Base-by-base conservation (phyloP, 2,329 filamentous ascomycete genomes). In the Xylaria multiplex region DNA sequence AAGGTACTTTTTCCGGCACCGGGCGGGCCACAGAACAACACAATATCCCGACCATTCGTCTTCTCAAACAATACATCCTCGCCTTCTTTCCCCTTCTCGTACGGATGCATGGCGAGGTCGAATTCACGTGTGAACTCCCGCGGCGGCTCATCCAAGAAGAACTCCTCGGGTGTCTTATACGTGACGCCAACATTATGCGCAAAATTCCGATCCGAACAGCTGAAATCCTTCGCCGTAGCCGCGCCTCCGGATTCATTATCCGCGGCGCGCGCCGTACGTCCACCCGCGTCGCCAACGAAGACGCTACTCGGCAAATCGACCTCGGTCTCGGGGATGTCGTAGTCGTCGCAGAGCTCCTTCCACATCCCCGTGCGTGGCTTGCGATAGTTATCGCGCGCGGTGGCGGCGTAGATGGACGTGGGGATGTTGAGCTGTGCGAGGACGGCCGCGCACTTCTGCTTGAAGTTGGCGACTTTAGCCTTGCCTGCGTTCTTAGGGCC, bases 361-460 rank as follows among this genome's bases (percentile, higher is more conserved):
- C 96, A 99, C 92, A 98, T 97, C 22, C 94, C 95, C 1, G 83
- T 84, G 45, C 94, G 85, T 4, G 96, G 96, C 79, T 99, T 99
- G 61, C 96, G 88, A 77, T 90, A 97, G 6, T 87, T 84, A 73
- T 98, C 94, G 64, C 90, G 90, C 46, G 82, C 88, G 0, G 94
- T 97, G 2, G 96, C 95, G 7, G 94, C 96, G 78, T 97, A 97
- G 24, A 98, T 77, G 2, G 86, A 90, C 13, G 92, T 84, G 0
- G 95, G 93, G 8, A 98, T 79, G 73, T 93, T 88, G 35, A 97
- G 85, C 58, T 89, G 85, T 54, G 80, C 84, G 68, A 97, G 82
- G 1, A 97, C 85, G 2, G 88, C 85, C 24, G 83, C 83, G 68
- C 90, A 88, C 74, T 96, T 97, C 60, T 88, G 83, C 77, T 97